These are phyloP conservation scores for Chenopodium album DNA, from an alignment of 148 eudicot species.

Conservation along the genomic window DNA sequence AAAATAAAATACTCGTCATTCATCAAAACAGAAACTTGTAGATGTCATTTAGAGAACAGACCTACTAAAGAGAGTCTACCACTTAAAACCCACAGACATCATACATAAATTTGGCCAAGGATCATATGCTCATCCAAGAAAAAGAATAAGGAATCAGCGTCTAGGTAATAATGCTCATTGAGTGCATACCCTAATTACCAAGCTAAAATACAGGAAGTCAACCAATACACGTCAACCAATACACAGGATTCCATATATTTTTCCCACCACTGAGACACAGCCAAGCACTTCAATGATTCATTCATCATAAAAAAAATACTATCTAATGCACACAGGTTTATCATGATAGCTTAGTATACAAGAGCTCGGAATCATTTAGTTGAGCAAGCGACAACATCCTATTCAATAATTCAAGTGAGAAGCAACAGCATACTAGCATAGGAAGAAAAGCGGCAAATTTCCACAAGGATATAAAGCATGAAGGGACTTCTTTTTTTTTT, in stretches of 20 bases:
- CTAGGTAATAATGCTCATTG: background rate
- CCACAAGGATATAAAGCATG: background rate
- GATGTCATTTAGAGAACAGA: background rate
- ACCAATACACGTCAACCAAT: background rate
- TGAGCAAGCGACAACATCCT: background rate
- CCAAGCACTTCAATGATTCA: background rate
- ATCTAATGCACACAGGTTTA: background rate
- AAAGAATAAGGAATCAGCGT: background rate
- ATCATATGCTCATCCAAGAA: background rate
- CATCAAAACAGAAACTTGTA: background rate
- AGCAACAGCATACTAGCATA: background rate
- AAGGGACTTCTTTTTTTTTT: too few species aligned
- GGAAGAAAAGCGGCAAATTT: background rate
- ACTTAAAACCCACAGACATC: background rate
- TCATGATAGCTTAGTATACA: background rate
- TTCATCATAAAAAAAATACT: background rate
- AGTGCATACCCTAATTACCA: background rate
- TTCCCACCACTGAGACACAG: background rate
- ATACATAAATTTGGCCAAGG: background rate
- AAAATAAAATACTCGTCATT: background rate
- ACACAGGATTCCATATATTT: background rate
- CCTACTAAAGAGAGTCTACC: background rate
- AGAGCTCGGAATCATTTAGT: background rate
- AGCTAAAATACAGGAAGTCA: background rate
- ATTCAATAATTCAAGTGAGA: background rate